Evolutionary conservation across 495 filamentous ascomycete species (phyloP).

Genomic region (Hyaloscypha hepaticicola): DNA sequence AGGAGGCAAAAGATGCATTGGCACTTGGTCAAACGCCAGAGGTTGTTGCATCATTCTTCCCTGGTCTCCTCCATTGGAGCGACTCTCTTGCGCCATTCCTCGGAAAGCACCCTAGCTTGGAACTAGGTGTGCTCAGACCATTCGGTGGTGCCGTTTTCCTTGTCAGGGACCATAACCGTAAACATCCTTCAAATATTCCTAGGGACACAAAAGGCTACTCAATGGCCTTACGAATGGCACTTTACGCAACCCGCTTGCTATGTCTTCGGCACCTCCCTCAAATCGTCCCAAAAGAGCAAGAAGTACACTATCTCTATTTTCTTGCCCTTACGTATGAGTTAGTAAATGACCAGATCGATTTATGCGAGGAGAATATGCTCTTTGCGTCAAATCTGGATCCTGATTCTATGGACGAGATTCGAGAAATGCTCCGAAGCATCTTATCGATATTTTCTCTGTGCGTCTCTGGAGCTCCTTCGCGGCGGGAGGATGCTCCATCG

Average conservation of each 20-base stretch:
- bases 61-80: slow-evolving; percentile 43
- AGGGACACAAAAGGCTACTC: slow-evolving; percentile 69
- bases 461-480: background rate
- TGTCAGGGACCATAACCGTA: slow-evolving; percentile 37
- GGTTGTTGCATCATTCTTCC: slow-evolving; percentile 38
- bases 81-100: slow-evolving; percentile 58
- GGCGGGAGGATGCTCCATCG: background rate
- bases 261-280: slow-evolving; percentile 33
- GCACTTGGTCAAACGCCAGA: slow-evolving; percentile 12
- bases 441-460: background rate
- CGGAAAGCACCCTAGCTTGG: slow-evolving; percentile 52
- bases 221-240: slow-evolving; percentile 67
- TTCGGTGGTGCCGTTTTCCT: slow-evolving; percentile 71
- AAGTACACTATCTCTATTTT: slow-evolving; percentile 41
- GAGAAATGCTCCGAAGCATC: background rate
- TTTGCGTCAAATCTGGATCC: slow-evolving; percentile 3
- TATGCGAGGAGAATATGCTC: slow-evolving; percentile 20
- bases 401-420: slow-evolving; percentile 10
- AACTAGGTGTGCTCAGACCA: slow-evolving; percentile 68
- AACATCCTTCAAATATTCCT: slow-evolving; percentile 33
- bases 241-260: slow-evolving; percentile 62
- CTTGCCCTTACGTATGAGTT: slow-evolving; percentile 42
- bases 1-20: slow-evolving; percentile 38
- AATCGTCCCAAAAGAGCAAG: slow-evolving; percentile 33
- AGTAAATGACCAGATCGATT: slow-evolving; percentile 44